These are phyloP conservation scores for Erigeron canadensis DNA, from an alignment of 129 eudicot species.

Conservation along the genomic window DNA sequence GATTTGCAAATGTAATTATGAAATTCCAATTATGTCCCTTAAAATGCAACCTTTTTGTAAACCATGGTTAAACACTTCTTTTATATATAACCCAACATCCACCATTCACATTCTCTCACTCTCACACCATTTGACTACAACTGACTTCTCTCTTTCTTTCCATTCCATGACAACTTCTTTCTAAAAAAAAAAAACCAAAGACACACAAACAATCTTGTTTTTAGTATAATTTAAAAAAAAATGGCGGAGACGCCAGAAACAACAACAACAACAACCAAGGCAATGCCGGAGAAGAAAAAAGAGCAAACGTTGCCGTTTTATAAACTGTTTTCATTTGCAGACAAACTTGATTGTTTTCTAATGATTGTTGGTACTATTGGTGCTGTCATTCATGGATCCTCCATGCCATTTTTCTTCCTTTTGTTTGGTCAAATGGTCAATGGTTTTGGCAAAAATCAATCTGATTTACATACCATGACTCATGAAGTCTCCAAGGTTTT, in stretches of 20 bases:
- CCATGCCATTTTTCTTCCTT: conserved; percentile 95
- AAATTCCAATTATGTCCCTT: background rate
- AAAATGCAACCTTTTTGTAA: conserved; percentile 10
- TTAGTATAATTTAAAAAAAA: no score
- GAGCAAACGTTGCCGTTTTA: conserved; percentile 85
- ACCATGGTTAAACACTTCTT: conserved; percentile 19
- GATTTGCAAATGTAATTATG: background rate
- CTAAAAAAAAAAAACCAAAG: conserved; percentile 14
- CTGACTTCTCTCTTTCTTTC: conserved; percentile 11
- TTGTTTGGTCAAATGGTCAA: conserved; percentile 93
- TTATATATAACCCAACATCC: conserved; percentile 25
- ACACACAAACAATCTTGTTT: background rate
- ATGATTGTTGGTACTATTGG: conserved; percentile 85
- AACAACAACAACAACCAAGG: conserved; percentile 56
- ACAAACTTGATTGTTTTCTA: conserved; percentile 55
- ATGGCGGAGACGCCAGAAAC: conserved; percentile 66
- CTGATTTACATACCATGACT: conserved; percentile 80
- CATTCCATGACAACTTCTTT: conserved; percentile 24
- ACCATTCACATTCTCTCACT: conserved; percentile 18
- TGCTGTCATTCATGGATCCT: conserved; percentile 91
- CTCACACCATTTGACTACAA: conserved; percentile 31
- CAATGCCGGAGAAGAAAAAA: conserved; percentile 72
- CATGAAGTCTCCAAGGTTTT: conserved; percentile 85
- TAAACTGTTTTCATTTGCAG: conserved; percentile 81
- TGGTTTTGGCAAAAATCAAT: conserved; percentile 92